Base-by-base conservation (phyloP, 2,329 filamentous ascomycete genomes). In the Graphilbum sp. region DNA sequence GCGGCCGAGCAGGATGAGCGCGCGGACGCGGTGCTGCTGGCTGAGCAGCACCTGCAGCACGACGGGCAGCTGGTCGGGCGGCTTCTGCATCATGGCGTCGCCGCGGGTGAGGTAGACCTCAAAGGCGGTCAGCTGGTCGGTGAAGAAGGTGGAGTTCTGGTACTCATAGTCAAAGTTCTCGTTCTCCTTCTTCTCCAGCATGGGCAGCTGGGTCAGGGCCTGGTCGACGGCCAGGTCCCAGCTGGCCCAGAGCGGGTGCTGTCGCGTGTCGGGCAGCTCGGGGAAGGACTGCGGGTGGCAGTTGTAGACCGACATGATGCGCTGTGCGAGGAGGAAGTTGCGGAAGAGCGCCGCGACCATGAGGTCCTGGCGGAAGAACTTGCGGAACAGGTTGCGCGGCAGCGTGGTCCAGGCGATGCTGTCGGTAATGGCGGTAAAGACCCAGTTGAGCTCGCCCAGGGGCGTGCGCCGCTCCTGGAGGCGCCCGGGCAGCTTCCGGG, bases 311-410 rank as follows among this genome's bases (percentile, higher is more conserved):
- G 82, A 77, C 90, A 98, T 96, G 49, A 98, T 81, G 46, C 90
- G 75, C 56, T 98, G 90, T 3, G 86, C 85, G 3, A 98, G 71
- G 2, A 98, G 69, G 52, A 96, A 96, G 54, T 98, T 98, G 37
- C 90, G 75, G 58, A 96, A 98, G 8, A 98, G 64, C 2, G 90
- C 90, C 12, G 90, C 90, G n/a, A 98, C 90, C 87, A 98, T 96
- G 12, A 98, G 67, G 55, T 98, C 90, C 56, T 98, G 90, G 32
- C 90, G 68, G 58, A 98, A 98, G 43, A 96, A 83, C 57, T 94
- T 94, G 58, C 93, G 87, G 60, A 98, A 98, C 11, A 95, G 63
- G 17, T 86, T 75, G 34, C 88, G 79, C 3, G 87, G 84, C 4
- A 98, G 63, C 5, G 85, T 92, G 24, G 93, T 96, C 90, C 90